Percentiles rank a stretch among this genome's conserved stretches.
phyloP scores from a whole-genome alignment of 768 basidiomycete genomes.

The Amanita molliuscula region DNA sequence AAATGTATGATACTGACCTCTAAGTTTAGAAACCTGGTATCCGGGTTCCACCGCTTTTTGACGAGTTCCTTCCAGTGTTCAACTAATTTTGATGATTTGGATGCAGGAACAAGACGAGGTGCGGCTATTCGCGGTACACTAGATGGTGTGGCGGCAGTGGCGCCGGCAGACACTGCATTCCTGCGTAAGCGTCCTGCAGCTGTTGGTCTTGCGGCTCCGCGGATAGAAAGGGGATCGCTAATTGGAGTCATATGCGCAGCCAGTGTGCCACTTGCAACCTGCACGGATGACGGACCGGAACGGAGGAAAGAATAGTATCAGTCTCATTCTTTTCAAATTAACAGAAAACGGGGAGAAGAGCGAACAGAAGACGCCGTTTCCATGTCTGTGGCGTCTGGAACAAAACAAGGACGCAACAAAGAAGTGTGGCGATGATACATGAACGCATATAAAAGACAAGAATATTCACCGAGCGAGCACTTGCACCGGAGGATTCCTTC shows the following conservation, averaged over 20 bases:
- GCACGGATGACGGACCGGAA: conserved; percentile 7
- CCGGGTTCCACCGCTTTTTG: conserved; percentile 59
- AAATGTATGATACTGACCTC: conserved; percentile 44
- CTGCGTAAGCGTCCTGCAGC: conserved; percentile 47
- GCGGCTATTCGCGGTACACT: conserved; percentile 8
- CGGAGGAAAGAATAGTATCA: conserved; percentile 20
- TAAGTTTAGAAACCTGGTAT: conserved; percentile 65
- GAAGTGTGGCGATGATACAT: conserved; percentile 16
- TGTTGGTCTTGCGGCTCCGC: conserved; percentile 48
- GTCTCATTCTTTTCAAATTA: background rate
- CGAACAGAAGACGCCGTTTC: background rate
- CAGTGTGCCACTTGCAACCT: conserved; percentile 32
- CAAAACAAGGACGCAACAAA: background rate
- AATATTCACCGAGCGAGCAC: conserved; percentile 60
- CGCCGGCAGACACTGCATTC: conserved; percentile 30
- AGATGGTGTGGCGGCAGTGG: conserved; percentile 10
- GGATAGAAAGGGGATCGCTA: conserved; percentile 46
- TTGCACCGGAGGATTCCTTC: conserved; percentile 33
- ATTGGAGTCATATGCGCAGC: conserved; percentile 29
- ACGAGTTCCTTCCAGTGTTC: conserved; percentile 75
- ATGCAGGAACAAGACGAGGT: conserved; percentile 10
- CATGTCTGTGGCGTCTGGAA: background rate
- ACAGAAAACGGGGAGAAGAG: background rate
- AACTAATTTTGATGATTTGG: conserved; percentile 26
- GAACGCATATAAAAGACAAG: conserved; percentile 19